These are phyloP conservation scores for Serendipita sp. DNA, from an alignment of 768 basidiomycete species.

Conservation along the genomic window DNA sequence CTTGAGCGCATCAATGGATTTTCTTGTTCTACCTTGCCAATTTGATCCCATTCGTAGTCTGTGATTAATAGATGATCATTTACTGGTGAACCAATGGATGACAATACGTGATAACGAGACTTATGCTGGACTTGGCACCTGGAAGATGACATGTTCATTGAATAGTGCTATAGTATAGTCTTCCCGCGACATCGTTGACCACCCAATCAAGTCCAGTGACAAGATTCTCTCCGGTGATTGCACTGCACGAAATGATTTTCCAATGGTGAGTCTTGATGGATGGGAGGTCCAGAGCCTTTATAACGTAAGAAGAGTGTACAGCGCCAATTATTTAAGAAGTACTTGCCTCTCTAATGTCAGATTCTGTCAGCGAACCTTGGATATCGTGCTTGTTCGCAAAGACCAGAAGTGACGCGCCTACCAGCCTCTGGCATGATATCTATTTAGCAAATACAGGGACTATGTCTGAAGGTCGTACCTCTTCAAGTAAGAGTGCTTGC, in stretches of 20 bases:
- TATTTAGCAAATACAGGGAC: background rate
- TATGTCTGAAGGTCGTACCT: conserved; percentile 37
- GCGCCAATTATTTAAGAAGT: conserved; percentile 3
- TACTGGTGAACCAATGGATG: no score
- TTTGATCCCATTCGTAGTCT: no score
- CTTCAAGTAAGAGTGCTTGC: conserved; percentile 72
- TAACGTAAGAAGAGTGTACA: background rate
- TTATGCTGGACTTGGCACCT: no score
- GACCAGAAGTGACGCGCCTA: conserved; percentile 89
- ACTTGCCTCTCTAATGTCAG: conserved; percentile 71
- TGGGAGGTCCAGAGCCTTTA: conserved; percentile 60
- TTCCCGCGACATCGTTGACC: conserved; percentile 68
- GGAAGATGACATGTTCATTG: background rate
- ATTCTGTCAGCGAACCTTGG: conserved; percentile 61
- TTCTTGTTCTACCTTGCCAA: no score
- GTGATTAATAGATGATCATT: no score
- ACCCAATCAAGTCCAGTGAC: conserved; percentile 78
- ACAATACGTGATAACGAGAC: no score
- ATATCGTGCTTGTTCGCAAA: conserved; percentile 99
- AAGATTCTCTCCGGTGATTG: conserved; percentile 74
- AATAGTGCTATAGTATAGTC: conserved; percentile 64
- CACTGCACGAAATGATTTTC: conserved; percentile 84
- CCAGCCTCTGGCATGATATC: conserved; percentile 45
- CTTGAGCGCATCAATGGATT: background rate
- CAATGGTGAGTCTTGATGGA: conserved; percentile 79